Evolutionary conservation across 345 rosid genomes (phyloP), one percentile per base, ranked within the genome.

Genomic region (Populus deltoides): DNA sequence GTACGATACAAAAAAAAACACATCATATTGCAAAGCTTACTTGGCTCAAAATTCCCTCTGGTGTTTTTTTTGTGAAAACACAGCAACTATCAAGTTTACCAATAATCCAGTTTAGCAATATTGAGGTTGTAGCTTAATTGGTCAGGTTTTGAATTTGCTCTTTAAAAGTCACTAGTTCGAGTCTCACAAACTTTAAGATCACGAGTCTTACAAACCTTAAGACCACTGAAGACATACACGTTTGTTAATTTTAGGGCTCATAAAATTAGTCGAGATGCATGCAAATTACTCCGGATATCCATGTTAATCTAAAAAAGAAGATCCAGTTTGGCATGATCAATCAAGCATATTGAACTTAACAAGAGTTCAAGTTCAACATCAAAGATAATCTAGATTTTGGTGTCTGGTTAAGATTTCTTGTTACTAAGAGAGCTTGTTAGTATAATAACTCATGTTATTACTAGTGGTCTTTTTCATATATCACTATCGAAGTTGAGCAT

Each of bases 181-280:
- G n/a, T n/a, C n/a, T n/a, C n/a, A n/a, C n/a, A n/a, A n/a, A n/a
- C n/a, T n/a, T n/a, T n/a, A n/a, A n/a, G n/a, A n/a, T n/a, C n/a
- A n/a, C n/a, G n/a, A n/a, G n/a, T n/a, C n/a, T n/a, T n/a, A 31
- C 33, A 31, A 31, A 31, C 3, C 4, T 31, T 31, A 31, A 1
- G 3, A 31, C 0, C 3, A 31, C 0, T 31, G 0, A 1, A 31
- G 3, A 1, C 3, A 2, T 31, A 31, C 0, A 31, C 3, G 33
- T 0, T 31, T 0, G 3, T 31, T 31, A 31, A 31, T 3, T 1
- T 31, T 1, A 31, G 4, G 3, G 3, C 3, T 0, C 3, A 3
- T 31, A 0, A 3, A 1, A 31, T 31, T 31, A 31, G 3, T 31
- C 0, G 3, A 31, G 3, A 31, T 31, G 3, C 3, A 3, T 4